Conservation (phyloP, 164 flowering plant genomes). For the Houttuynia cordata region DNA sequence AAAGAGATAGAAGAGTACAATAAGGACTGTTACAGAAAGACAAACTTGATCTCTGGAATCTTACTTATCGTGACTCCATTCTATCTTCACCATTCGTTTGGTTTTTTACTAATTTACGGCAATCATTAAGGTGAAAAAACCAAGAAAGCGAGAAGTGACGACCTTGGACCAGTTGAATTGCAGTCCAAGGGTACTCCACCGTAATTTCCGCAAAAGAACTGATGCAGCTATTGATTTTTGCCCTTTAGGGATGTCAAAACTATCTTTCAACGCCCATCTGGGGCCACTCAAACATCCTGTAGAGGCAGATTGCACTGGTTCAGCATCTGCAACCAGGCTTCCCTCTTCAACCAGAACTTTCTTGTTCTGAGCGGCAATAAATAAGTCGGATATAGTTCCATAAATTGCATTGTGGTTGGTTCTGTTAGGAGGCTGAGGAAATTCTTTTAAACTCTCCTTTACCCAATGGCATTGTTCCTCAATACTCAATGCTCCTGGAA, state of each 20-base stretch:
- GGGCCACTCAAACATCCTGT: constrained; percentile 10
- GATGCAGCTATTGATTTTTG: constrained; percentile 45
- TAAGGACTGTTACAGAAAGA: too few species aligned
- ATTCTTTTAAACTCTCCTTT: constrained; percentile 63
- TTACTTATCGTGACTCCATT: background rate
- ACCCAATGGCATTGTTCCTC: constrained; percentile 83
- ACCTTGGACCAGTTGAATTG: constrained; percentile 99
- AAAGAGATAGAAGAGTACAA: too few species aligned
- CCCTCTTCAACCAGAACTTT: constrained; percentile 41
- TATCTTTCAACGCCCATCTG: constrained; percentile 39
- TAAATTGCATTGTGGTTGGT: constrained; percentile 83
- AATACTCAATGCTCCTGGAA: constrained; percentile 71
- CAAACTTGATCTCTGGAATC: too few species aligned
- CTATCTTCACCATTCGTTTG: too few species aligned
- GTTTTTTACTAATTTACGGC: background rate
- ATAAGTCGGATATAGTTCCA: constrained; percentile 59
- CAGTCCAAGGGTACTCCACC: constrained; percentile 97
- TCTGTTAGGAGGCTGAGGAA: constrained; percentile 94
- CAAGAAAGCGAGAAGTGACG: constrained; percentile 1
- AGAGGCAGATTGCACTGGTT: constrained; percentile 7
- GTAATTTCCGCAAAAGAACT: constrained; percentile 60
- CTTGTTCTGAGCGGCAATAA: constrained; percentile 41
- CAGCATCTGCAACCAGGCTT: constrained; percentile 7
- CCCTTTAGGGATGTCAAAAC: constrained; percentile 15
- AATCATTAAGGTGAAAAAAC: background rate